phyloP scores from a whole-genome alignment of 2,329 filamentous ascomycete genomes.

The Monilinia vaccinii-corymbosi region DNA sequence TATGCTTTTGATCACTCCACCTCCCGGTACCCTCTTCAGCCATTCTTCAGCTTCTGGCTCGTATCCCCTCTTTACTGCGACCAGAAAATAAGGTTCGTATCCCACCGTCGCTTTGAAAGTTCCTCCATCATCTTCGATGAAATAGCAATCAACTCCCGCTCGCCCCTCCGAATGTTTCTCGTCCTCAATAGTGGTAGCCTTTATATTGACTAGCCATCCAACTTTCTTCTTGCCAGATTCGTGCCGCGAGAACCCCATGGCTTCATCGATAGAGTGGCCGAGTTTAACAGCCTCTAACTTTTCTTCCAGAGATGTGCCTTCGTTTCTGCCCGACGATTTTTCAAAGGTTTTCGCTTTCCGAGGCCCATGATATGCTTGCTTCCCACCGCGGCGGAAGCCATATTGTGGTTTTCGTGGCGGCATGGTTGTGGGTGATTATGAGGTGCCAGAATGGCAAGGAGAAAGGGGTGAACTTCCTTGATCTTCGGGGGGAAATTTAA shows the following conservation, averaged over 20 bases:
- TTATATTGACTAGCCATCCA: conserved; percentile 94
- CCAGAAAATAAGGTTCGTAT: conserved; percentile 93
- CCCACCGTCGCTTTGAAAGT: conserved; percentile 93
- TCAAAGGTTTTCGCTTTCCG: conserved; percentile 68
- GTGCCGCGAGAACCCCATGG: conserved; percentile 87
- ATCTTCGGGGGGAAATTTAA: conserved; percentile 9
- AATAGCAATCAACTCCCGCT: conserved; percentile 92
- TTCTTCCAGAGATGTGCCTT: conserved; percentile 87
- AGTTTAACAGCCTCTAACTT: conserved; percentile 78
- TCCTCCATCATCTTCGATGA: conserved; percentile 76
- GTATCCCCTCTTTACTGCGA: conserved; percentile 78
- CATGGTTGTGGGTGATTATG: conserved; percentile 34
- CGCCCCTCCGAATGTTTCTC: conserved; percentile 74
- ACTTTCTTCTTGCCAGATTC: conserved; percentile 74
- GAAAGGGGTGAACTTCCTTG: neutral
- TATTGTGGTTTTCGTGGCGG: conserved; percentile 54
- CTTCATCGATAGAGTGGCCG: conserved; percentile 84
- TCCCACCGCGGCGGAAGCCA: conserved; percentile 58
- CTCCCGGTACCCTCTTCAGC: conserved; percentile 67
- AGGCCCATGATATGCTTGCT: conserved; percentile 60
- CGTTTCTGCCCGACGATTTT: conserved; percentile 62
- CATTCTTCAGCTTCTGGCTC: conserved; percentile 96
- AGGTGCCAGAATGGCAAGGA: neutral
- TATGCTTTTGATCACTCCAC: conserved; percentile 72
- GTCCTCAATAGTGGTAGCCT: conserved; percentile 79